Evolutionary conservation across 495 filamentous ascomycete species (phyloP), one percentile per base, ranked within the genome.

Genomic region (Daldinia vernicosa): DNA sequence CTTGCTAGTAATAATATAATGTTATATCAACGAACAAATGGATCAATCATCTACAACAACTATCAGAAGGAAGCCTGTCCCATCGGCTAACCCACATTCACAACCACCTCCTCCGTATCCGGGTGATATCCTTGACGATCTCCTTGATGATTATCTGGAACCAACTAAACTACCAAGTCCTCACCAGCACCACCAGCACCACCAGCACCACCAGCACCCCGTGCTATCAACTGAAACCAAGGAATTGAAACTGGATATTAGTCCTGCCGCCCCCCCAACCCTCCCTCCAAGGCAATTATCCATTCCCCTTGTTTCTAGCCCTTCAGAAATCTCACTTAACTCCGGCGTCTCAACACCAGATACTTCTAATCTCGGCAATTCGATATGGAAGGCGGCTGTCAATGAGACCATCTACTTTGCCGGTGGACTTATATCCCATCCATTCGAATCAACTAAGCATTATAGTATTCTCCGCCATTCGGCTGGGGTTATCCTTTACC

Each of bases 391-490:
- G 56, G 70, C 74, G 8, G 86, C 84, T 66, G 79, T 88, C 15
- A 80, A 82, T 11, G 87, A 90, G 69, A 85, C 87, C 0, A 82
- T 84, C 11, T 85, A 91, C 74, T 89, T 91, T 54, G 85, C 89
- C 22, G 86, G 85, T 2, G 89, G 89, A 4, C 77, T 92, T 32
- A 83, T 92, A 45, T 80, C 81, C 14, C 89, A 87, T 66, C 89
- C 89, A 0, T 83, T 80, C 33, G 87, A 90, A 67, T 89, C 86
- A 12, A 91, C 85, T 15, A 89, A 87, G 52, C 89, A 91, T 76
- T 87, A 84, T 70, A 89, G 87, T 43, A 88, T 92, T 58, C 81
- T 92, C 17, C 86, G 89, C 2, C 90, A 92, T 67, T 90, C 89
- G 0, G 79, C 85, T 19, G 84, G 85, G 0, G 71, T 92, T 4